Percentiles rank a stretch among this genome's conserved stretches.
Evolutionary conservation across 2,329 filamentous ascomycete genomes (phyloP).

Genomic region (Hansfordia pulvinata): DNA sequence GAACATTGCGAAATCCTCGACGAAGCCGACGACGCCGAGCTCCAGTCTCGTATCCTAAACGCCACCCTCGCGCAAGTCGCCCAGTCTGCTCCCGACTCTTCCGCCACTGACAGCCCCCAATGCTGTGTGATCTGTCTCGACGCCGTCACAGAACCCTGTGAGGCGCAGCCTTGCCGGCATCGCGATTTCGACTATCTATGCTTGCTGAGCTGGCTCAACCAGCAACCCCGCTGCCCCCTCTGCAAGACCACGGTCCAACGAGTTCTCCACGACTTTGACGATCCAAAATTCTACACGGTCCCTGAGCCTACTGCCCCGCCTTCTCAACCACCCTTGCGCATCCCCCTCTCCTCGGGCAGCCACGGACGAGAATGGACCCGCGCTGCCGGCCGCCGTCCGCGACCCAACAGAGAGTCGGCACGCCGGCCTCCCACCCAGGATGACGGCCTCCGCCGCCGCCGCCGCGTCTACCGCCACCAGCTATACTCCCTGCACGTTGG

Average conservation of each 20-base stretch:
- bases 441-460: conserved; percentile 40
- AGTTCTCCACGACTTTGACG: conserved; percentile 51
- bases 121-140: conserved; percentile 87
- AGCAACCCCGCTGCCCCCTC: conserved; percentile 61
- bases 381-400: conserved; percentile 4
- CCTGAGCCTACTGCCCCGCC: conserved; percentile 14
- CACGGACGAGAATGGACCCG: not conserved
- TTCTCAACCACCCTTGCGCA: too few species aligned
- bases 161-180: conserved; percentile 67
- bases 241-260: conserved; percentile 47
- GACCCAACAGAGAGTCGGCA: conserved; percentile 4
- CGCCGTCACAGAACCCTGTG: conserved; percentile 54
- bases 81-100: conserved; percentile 23
- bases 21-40: conserved; percentile 15
- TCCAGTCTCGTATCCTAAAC: conserved; percentile 27
- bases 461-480: conserved; percentile 57
- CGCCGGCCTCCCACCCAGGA: conserved; percentile 13
- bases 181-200: conserved; percentile 75
- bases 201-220: conserved; percentile 67
- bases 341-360: not conserved
- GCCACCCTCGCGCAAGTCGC: conserved; percentile 26
- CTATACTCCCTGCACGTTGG: conserved; percentile 75
- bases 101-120: too few species aligned
- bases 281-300: conserved; percentile 45
- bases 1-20: too few species aligned